Percentiles rank a stretch among this genome's conserved stretches.
Conservation (phyloP, 2,329 filamentous ascomycete genomes). For the Colletotrichum endophyticum region DNA sequence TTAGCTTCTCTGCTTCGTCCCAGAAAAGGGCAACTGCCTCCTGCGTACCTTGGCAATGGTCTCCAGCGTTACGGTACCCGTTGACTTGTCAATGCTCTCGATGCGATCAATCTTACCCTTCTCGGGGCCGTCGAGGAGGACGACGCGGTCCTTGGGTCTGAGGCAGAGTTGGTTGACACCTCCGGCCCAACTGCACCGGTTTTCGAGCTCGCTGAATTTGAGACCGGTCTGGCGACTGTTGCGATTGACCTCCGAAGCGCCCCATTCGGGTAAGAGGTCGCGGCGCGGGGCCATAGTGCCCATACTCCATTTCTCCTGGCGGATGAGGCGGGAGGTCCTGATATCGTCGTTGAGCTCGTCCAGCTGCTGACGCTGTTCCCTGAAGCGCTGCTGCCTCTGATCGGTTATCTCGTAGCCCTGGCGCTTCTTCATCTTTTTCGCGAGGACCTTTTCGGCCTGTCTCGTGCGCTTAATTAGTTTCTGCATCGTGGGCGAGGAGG, state of each 20-base stretch:
- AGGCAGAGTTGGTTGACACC: constrained; percentile 64
- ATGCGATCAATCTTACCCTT: constrained; percentile 86
- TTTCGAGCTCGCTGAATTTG: constrained; percentile 39
- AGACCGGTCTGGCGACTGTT: constrained; percentile 37
- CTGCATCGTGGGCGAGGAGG: constrained; percentile 60
- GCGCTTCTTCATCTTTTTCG: constrained; percentile 51
- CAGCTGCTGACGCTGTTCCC: constrained; percentile 39
- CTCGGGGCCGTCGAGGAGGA: constrained; percentile 77
- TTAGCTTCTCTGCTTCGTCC: neutral
- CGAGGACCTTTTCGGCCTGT: constrained; percentile 69
- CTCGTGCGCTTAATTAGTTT: constrained; percentile 71
- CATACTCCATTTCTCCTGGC: constrained; percentile 78
- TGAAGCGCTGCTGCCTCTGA: constrained; percentile 32
- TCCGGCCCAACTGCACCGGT: constrained; percentile 61
- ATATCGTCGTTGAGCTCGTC: constrained; percentile 32
- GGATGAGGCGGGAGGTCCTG: constrained; percentile 47
- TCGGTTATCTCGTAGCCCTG: constrained; percentile 31
- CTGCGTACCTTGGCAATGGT: constrained; percentile 67
- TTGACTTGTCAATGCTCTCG: constrained; percentile 54
- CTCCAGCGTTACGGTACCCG: constrained; percentile 65
- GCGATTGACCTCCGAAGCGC: constrained; percentile 41
- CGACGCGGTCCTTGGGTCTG: constrained; percentile 77
- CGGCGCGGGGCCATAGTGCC: constrained; percentile 80
- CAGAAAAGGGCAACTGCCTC: neutral
- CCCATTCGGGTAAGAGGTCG: constrained; percentile 71